Evolutionary conservation across 2,329 filamentous ascomycete species (phyloP).

Genomic region (Cercospora brassicicola): DNA sequence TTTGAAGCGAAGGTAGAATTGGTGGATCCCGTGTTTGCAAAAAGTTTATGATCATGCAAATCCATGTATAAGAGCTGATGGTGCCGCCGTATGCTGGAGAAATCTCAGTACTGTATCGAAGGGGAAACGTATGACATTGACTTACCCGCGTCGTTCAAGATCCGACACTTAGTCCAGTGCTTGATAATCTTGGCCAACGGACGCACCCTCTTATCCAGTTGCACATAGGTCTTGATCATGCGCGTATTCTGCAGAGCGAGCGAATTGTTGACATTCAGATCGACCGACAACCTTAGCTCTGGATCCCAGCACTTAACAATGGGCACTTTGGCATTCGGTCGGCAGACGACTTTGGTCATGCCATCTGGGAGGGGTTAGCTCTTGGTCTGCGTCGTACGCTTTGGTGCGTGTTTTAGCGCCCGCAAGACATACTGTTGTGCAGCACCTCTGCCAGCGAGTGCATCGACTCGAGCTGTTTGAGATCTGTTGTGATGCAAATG

Average conservation of each 20-base stretch:
- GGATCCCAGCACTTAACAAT: slow-evolving; percentile 99
- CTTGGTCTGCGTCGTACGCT: neutral
- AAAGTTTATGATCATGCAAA: slow-evolving; percentile 96
- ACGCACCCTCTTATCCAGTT: slow-evolving; percentile 85
- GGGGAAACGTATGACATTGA: neutral
- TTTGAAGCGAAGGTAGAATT: slow-evolving; percentile 81
- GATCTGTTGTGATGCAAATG: slow-evolving; percentile 92
- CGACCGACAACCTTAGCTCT: slow-evolving; percentile 81
- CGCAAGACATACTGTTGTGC: slow-evolving; percentile 67
- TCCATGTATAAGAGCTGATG: slow-evolving; percentile 98
- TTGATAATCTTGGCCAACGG: slow-evolving; percentile 96
- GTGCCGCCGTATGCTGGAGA: slow-evolving; percentile 80
- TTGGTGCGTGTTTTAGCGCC: neutral
- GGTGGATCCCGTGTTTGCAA: slow-evolving; percentile 83
- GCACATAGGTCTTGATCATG: slow-evolving; percentile 96
- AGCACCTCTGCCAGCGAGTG: slow-evolving; percentile 87
- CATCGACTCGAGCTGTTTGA: slow-evolving; percentile 83
- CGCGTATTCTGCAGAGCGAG: slow-evolving; percentile 91
- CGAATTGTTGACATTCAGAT: slow-evolving; percentile 99
- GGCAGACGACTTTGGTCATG: slow-evolving; percentile 95
- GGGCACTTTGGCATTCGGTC: slow-evolving; percentile 91
- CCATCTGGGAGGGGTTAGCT: slow-evolving; percentile 63
- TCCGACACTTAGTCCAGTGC: slow-evolving; percentile 89
- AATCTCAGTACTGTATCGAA: slow-evolving; percentile 20
- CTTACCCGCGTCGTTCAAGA: slow-evolving; percentile 94